phyloP scores from a whole-genome alignment of 1,284 basidiomycete genomes.

The Inonotus hispidus region DNA sequence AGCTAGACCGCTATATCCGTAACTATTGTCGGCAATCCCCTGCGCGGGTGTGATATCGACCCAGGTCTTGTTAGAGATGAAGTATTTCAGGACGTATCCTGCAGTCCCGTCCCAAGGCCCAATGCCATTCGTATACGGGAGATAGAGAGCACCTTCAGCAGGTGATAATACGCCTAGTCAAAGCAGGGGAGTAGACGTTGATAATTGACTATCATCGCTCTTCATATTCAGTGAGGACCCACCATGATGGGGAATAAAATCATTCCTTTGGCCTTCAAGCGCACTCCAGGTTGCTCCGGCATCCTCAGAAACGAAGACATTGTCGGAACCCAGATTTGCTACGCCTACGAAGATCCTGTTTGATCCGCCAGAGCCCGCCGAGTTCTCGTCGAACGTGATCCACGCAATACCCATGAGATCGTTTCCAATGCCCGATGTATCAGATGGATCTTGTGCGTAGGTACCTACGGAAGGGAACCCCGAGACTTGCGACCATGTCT shows the following conservation, averaged over 20 bases:
- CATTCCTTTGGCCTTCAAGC: constrained; percentile 23
- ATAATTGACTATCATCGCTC: not conserved
- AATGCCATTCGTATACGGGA: constrained; percentile 23
- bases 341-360: constrained; percentile 26
- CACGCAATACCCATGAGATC: constrained; percentile 23
- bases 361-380: constrained; percentile 20
- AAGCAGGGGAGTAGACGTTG: not conserved
- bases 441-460: constrained; percentile 13
- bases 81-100: constrained; percentile 20
- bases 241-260: constrained; percentile 25
- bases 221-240: not conserved
- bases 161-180: constrained; percentile 16
- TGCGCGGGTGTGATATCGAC: constrained; percentile 17
- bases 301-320: constrained; percentile 22
- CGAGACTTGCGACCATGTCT: constrained; percentile 18
- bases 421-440: constrained; percentile 19
- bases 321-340: constrained; percentile 21
- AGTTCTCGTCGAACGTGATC: constrained; percentile 22
- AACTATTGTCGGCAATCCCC: constrained; percentile 22
- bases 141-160: constrained; percentile 21
- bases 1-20: constrained; percentile 24
- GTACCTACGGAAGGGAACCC: constrained; percentile 19
- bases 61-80: constrained; percentile 18
- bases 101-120: constrained; percentile 20
- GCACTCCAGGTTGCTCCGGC: constrained; percentile 23